Conservation (phyloP, 1,284 basidiomycete species). For the Puccinia brachypodii region DNA sequence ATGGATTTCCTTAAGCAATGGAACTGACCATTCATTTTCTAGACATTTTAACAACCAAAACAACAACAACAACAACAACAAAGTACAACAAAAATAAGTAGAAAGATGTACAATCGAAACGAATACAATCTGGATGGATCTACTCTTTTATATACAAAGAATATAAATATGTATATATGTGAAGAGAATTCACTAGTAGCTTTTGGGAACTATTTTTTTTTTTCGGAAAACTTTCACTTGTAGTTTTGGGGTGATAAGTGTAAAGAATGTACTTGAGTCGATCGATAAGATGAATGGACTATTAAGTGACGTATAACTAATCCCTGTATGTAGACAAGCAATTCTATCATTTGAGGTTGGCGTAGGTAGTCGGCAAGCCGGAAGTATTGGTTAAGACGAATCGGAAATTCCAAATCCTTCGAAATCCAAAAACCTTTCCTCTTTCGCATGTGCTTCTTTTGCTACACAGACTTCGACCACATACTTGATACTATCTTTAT, state of each 20-base stretch:
- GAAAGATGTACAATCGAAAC: not conserved
- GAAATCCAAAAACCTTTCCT: constrained; percentile 39
- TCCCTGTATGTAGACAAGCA: not conserved
- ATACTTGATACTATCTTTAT: constrained; percentile 29
- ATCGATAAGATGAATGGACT: too few relatives aligned
- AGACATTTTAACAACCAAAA: not conserved
- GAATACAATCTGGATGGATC: not conserved
- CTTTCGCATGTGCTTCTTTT: constrained; percentile 22
- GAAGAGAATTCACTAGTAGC: not conserved
- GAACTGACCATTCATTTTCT: not conserved
- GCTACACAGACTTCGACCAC: constrained; percentile 37
- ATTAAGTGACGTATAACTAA: not conserved
- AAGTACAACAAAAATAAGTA: not conserved
- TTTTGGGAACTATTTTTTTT: not conserved
- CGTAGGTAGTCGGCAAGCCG: not conserved
- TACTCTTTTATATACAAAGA: not conserved
- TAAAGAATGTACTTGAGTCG: not conserved
- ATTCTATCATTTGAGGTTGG: not conserved
- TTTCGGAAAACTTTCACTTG: not conserved
- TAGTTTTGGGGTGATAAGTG: not conserved
- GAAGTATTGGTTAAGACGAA: not conserved
- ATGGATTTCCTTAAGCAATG: too few relatives aligned
- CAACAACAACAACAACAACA: not conserved
- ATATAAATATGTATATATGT: not conserved
- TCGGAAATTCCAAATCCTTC: constrained; percentile 44